Evolutionary conservation across 2,329 filamentous ascomycete species (phyloP).

Genomic region (Colletotrichum acutatum): DNA sequence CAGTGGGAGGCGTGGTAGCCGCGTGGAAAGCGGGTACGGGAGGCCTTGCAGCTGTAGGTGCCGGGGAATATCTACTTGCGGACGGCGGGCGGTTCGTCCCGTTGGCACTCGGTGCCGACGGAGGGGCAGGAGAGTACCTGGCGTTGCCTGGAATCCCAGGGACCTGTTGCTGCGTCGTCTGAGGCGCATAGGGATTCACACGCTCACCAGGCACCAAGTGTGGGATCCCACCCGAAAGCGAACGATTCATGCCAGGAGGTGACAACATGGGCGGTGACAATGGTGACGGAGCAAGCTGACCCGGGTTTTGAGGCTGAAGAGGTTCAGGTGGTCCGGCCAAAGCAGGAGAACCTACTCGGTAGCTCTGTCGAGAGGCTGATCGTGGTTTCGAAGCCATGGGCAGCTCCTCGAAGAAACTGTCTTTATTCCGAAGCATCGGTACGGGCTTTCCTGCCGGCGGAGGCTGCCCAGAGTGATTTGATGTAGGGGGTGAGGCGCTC

Average conservation of each 20-base stretch:
- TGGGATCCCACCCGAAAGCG: slow-evolving; percentile 41
- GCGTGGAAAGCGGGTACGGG: slow-evolving; percentile 54
- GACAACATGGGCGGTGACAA: slow-evolving; percentile 27
- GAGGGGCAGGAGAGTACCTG: slow-evolving; percentile 73
- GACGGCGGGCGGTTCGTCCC: slow-evolving; percentile 52
- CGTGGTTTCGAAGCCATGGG: slow-evolving; percentile 72
- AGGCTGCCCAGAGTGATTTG: slow-evolving; percentile 49
- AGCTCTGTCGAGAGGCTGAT: slow-evolving; percentile 66
- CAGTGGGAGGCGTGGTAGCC: slow-evolving; percentile 48
- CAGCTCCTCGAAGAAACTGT: slow-evolving; percentile 82
- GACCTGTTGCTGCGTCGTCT: slow-evolving; percentile 46
- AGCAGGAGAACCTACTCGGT: slow-evolving; percentile 54
- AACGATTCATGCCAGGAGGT: slow-evolving; percentile 28
- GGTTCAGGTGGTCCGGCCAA: slow-evolving; percentile 49
- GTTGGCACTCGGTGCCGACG: slow-evolving; percentile 51
- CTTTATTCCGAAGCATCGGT: slow-evolving; percentile 52
- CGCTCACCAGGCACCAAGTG: slow-evolving; percentile 65
- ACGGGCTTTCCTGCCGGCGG: slow-evolving; percentile 45
- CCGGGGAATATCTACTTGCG: slow-evolving; percentile 64
- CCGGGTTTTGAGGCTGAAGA: slow-evolving; percentile 43
- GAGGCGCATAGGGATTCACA: slow-evolving; percentile 64
- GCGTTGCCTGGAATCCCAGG: slow-evolving; percentile 50
- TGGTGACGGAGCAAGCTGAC: slow-evolving; percentile 39
- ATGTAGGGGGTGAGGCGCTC: slow-evolving; percentile 45
- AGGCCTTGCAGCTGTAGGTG: slow-evolving; percentile 53